phyloP scores from a whole-genome alignment of 257 asterid species.

The Fraxinus cuspidata region DNA sequence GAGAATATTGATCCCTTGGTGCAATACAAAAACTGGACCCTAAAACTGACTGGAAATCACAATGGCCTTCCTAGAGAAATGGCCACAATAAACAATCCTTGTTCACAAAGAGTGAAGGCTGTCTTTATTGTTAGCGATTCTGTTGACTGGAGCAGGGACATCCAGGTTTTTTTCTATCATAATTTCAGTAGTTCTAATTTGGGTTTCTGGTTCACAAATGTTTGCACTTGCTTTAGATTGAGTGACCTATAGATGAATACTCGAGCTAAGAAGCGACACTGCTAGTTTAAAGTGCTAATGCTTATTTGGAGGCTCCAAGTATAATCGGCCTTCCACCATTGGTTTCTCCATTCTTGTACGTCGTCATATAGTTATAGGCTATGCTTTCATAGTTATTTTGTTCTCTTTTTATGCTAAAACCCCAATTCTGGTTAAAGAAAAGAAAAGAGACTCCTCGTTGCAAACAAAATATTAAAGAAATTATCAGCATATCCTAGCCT shows the following conservation, averaged over 20 bases:
- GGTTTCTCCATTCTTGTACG: neutral
- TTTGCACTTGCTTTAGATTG: neutral
- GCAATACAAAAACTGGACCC: conserved; percentile 62
- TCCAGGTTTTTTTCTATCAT: conserved; percentile 64
- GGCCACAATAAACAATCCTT: conserved; percentile 42
- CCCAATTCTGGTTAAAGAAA: neutral
- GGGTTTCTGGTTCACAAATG: conserved; percentile 7
- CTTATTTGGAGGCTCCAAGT: neutral
- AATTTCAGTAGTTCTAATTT: conserved; percentile 6
- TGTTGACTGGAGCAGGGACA: conserved; percentile 96
- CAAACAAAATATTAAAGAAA: no score
- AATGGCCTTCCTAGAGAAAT: conserved; percentile 31
- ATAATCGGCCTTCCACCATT: neutral
- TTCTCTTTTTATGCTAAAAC: neutral
- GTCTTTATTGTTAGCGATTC: conserved; percentile 92
- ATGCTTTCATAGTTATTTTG: neutral
- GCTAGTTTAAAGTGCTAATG: neutral
- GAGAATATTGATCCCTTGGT: conserved; percentile 83
- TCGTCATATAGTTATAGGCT: neutral
- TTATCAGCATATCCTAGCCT: no score
- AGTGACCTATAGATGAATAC: neutral
- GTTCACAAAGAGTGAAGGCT: conserved; percentile 72
- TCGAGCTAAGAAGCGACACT: neutral
- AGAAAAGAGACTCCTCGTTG: neutral
- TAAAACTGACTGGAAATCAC: conserved; percentile 25